Evolutionary conservation across 768 basidiomycete genomes (phyloP), one percentile per base, ranked within the genome.

Genomic region (Boletus sensibilis): DNA sequence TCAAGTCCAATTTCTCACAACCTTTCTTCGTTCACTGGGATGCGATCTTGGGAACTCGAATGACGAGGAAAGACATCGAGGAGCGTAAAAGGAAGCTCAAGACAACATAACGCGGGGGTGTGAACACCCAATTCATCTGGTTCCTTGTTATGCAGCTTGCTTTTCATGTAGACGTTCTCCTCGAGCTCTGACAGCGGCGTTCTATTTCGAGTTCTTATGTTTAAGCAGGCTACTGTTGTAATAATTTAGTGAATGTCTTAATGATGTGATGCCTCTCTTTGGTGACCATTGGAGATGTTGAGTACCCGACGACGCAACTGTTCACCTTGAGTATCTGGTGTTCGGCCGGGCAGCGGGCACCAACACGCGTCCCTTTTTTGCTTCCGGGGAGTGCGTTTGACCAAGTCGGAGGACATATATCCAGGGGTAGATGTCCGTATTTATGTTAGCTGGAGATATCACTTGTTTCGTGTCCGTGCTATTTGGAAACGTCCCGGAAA

Each of bases 21-120:
- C 95, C 95, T 1, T 98, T 94, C 78, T 99, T 95, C 72, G 78
- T 95, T 42, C 94, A 96, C 64, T 98, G 94, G 94, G 95, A 98
- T 68, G 73, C 73, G 10, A 68, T 97, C 25, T 78, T 97, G 52
- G 89, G 91, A 41, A 97, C 95, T 14, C 81, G 88, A 39, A 84
- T 92, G 86, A 90, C 88, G 4, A 79, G 90, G 25, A 67, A 78
- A 58, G 86, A 90, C 43, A 79, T 90, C 46, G 81, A 83, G 57
- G 70, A 66, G 41, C 83, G 85, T 27, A 79, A 68, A 55, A 64
- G 70, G 49, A 80, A 75, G 39, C 48, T 65, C 50, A 71, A 69
- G 52, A 66, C 55, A 5, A 59, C 61, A 12, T 68, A 13, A 61
- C 18, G 12, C 16, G 10, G 1, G 12, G 18, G 11, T n/a, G 25